Percentiles rank a stretch among this genome's conserved stretches.
Evolutionary conservation across 192 early-diverging fungal genomes (phyloP).

Genomic region (Umbelopsis vinacea): DNA sequence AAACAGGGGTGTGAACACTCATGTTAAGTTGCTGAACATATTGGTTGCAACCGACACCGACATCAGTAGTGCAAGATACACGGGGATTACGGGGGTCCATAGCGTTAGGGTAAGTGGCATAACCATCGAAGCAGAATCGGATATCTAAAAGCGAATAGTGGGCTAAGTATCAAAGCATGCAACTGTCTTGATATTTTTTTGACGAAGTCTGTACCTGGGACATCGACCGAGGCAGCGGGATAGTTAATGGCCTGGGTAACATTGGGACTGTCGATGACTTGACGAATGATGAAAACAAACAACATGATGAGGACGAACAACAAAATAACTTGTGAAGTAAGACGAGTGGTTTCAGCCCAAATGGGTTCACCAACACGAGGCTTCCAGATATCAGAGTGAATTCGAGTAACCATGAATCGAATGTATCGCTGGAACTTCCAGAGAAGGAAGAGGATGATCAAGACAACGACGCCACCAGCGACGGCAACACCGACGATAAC

Average conservation of each 20-base stretch:
- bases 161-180: no score
- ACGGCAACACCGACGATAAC: slow-evolving; percentile 40
- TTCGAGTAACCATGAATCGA: slow-evolving; percentile 30
- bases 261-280: slow-evolving; percentile 36
- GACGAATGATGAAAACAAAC: slow-evolving; percentile 36
- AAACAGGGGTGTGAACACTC: slow-evolving; percentile 30
- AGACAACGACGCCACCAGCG: slow-evolving; percentile 27
- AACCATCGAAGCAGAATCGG: slow-evolving; percentile 45
- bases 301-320: slow-evolving; percentile 36
- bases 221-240: slow-evolving; percentile 27
- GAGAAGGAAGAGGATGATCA: slow-evolving; percentile 35
- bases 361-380: slow-evolving; percentile 43
- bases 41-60: slow-evolving; percentile 25
- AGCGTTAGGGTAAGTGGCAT: background rate
- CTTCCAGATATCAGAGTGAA: slow-evolving; percentile 41
- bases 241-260: slow-evolving; percentile 32
- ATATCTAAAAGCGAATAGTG: slow-evolving; percentile 9
- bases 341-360: slow-evolving; percentile 42
- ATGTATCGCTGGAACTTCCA: slow-evolving; percentile 35
- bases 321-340: slow-evolving; percentile 37
- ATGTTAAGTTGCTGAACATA: slow-evolving; percentile 30
- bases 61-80: slow-evolving; percentile 33
- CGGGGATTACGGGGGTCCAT: slow-evolving; percentile 26
- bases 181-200: no score
- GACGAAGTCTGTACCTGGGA: background rate